Conservation (phyloP, 768 basidiomycete species). For the Grammothele lineata region DNA sequence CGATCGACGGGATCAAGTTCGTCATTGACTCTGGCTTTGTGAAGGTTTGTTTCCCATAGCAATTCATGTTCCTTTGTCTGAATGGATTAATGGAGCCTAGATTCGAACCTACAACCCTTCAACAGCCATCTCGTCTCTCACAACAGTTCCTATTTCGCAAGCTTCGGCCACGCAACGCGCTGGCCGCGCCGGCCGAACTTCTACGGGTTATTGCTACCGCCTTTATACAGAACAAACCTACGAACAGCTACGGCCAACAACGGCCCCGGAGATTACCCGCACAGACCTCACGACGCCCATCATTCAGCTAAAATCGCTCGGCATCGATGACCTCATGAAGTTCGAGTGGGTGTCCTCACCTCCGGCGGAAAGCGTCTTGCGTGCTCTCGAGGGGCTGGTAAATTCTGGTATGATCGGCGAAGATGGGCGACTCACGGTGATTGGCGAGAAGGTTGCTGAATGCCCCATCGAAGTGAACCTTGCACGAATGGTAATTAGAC, state of each 20-base stretch:
- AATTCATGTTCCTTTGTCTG: not conserved
- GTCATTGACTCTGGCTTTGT: conserved; percentile 95
- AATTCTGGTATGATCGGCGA: conserved; percentile 81
- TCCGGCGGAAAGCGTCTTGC: conserved; percentile 77
- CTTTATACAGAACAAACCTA: conserved; percentile 72
- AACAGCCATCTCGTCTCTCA: conserved; percentile 78
- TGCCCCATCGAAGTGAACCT: conserved; percentile 90
- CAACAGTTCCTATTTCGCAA: conserved; percentile 76
- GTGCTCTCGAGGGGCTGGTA: conserved; percentile 81
- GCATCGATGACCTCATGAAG: conserved; percentile 92
- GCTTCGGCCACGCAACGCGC: conserved; percentile 92
- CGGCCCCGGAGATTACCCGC: conserved; percentile 87
- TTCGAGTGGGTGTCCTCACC: conserved; percentile 95
- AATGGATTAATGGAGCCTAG: conserved; percentile 33
- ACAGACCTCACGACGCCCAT: conserved; percentile 90
- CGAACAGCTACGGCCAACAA: conserved; percentile 57
- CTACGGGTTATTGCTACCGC: conserved; percentile 88
- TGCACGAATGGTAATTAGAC: conserved; percentile 74
- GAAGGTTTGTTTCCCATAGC: conserved; percentile 52
- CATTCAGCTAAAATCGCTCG: conserved; percentile 90
- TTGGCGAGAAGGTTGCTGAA: conserved; percentile 88
- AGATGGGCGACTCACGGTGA: conserved; percentile 67
- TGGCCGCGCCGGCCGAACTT: conserved; percentile 92
- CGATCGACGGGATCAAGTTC: conserved; percentile 92
- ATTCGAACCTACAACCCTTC: conserved; percentile 88